phyloP scores from a whole-genome alignment of 805 yeast species.

The Pichia deserticola region DNA sequence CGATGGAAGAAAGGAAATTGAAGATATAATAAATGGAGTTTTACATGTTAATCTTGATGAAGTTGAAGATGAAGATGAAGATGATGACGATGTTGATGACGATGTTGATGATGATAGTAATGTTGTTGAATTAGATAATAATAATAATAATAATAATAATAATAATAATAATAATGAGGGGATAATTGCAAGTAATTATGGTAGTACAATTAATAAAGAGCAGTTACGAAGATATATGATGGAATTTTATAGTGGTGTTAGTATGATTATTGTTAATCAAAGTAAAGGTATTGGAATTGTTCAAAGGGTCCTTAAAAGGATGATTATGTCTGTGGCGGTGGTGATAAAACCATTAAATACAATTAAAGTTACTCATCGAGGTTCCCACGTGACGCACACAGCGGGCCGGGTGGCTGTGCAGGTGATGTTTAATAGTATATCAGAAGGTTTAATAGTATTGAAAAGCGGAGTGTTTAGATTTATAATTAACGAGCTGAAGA shows the following conservation, averaged over 20 bases:
- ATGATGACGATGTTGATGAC: neutral
- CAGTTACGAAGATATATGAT: neutral
- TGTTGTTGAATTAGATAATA: too few species aligned
- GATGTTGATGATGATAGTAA: neutral
- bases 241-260: neutral
- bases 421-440: neutral
- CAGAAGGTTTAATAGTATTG: neutral
- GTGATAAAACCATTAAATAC: too few species aligned
- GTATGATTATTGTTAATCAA: neutral
- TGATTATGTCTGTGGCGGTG: too few species aligned
- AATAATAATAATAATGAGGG: too few species aligned
- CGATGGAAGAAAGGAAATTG: neutral
- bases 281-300: neutral
- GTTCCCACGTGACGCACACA: neutral
- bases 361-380: neutral
- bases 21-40: too few species aligned
- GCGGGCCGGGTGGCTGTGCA: conserved; percentile 1
- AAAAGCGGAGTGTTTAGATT: neutral
- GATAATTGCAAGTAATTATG: too few species aligned
- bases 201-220: too few species aligned
- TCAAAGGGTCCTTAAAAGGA: neutral
- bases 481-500: neutral
- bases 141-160: too few species aligned
- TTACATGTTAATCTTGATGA: too few species aligned
- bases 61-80: neutral